Evolutionary conservation across 768 basidiomycete species (phyloP), one percentile per base, ranked within the genome.

Genomic region (Leccinum incarnatum): DNA sequence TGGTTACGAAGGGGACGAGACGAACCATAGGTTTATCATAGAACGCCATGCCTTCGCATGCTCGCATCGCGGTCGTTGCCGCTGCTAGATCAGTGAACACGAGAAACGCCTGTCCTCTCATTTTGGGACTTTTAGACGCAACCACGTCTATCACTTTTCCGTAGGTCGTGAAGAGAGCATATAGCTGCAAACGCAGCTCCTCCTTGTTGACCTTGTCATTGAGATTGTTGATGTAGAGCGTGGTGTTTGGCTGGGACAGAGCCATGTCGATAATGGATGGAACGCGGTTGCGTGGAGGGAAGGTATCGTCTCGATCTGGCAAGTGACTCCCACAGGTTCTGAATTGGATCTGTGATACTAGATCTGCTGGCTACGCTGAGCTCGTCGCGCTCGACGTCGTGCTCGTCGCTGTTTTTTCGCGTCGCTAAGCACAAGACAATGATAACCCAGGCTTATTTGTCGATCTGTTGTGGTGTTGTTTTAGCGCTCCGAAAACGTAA

Each of bases 41-140:
- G 75, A 96, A 96, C 27, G 85, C 62, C 84, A 96, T 91, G 55
- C 96, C 96, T 68, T 93, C 90, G 70, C 95, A 89, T 49, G 89
- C 93, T 51, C 96, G 83, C 85, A 98, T 83, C 36, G 96, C 96
- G 55, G 93, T 85, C 5, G 96, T 98, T 58, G 94, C 93, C 55
- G 87, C 85, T 10, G 91, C 84, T 52, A 96, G 86, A 76, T 98
- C 96, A 53, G 85, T 83, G 76, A 97, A 98, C 67, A 96, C 94
- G 69, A 98, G 87, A 75, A 97, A 98, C 1, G 96, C 96, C 75
- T 97, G 95, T 21, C 95, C 95, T 63, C 88, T 84, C 87, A 91
- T 93, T 74, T 87, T 90, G 58, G 83, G 77, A 70, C 80, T 84
- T 74, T 96, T 95, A 25, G 89, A 86, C 23, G 95, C 95, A 58